Conservation (phyloP, 352 stramenopile species). For the Thalassiosira exigua region DNA sequence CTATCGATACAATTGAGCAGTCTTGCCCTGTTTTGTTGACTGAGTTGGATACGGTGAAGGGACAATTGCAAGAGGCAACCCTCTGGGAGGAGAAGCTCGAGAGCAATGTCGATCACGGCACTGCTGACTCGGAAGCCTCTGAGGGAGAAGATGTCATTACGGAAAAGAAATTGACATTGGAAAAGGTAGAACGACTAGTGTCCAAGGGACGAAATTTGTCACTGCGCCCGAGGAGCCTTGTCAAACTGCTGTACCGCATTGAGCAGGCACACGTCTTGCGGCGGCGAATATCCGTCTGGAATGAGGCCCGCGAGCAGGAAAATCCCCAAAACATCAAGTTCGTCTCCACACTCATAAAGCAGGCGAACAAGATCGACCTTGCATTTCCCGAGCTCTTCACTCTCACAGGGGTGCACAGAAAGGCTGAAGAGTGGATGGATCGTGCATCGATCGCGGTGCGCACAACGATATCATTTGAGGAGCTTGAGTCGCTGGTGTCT, state of each 20-base stretch:
- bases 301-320: slow-evolving; percentile 59
- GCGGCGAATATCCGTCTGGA: slow-evolving; percentile 54
- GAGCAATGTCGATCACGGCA: slow-evolving; percentile 46
- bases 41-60: slow-evolving; percentile 62
- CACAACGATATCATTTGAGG: slow-evolving; percentile 75
- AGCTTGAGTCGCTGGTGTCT: slow-evolving; percentile 72
- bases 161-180: slow-evolving; percentile 59
- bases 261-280: slow-evolving; percentile 50
- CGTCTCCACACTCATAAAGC: slow-evolving; percentile 69
- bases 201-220: slow-evolving; percentile 53
- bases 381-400: slow-evolving; percentile 61
- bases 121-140: slow-evolving; percentile 43
- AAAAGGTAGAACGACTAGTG: slow-evolving; percentile 57
- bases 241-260: slow-evolving; percentile 44
- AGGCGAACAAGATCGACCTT: slow-evolving; percentile 71
- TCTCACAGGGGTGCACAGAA: slow-evolving; percentile 63
- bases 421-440: slow-evolving; percentile 75
- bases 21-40: slow-evolving; percentile 52
- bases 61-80: slow-evolving; percentile 45
- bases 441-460: slow-evolving; percentile 76
- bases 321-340: slow-evolving; percentile 62
- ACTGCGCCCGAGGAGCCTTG: slow-evolving; percentile 50
- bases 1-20: slow-evolving; percentile 51
- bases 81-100: slow-evolving; percentile 68
- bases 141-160: slow-evolving; percentile 41